Evolutionary conservation across 768 basidiomycete species (phyloP).

Genomic region (Leucosporidium scottii): DNA sequence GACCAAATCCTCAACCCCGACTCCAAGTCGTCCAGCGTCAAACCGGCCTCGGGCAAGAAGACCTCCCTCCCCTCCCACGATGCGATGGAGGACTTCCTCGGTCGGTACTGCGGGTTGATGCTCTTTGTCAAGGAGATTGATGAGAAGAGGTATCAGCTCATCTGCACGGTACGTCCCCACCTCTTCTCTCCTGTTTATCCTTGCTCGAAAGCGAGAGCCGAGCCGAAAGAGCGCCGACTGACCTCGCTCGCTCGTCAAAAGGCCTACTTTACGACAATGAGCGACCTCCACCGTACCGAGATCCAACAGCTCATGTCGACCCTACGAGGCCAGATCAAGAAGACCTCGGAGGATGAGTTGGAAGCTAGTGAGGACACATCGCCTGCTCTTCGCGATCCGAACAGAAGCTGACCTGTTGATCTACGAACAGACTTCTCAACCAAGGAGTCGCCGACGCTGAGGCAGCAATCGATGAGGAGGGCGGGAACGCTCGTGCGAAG

Average conservation of each 20-base stretch:
- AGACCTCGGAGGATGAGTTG: conserved; percentile 61
- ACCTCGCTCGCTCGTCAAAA: conserved; percentile 40
- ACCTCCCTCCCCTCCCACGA: conserved; percentile 51
- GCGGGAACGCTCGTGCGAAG: conserved; percentile 79
- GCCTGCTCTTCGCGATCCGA: not conserved
- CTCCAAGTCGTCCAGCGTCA: conserved; percentile 1
- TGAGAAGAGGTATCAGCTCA: conserved; percentile 71
- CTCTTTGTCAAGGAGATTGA: conserved; percentile 96
- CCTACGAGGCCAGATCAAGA: conserved; percentile 58
- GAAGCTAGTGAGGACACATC: conserved; percentile 54
- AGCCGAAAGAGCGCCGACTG: no score
- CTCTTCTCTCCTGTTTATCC: not conserved
- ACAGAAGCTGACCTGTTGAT: no score
- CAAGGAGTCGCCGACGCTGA: conserved; percentile 20
- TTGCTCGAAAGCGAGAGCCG: no score
- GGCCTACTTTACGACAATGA: conserved; percentile 84
- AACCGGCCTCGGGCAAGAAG: not conserved
- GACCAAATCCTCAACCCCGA: conserved; percentile 43
- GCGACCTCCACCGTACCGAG: conserved; percentile 72
- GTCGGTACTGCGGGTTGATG: conserved; percentile 79
- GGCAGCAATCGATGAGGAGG: conserved; percentile 54
- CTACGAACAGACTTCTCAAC: conserved; percentile 11
- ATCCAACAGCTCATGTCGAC: conserved; percentile 63
- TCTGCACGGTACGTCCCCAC: conserved; percentile 67
- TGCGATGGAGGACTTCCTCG: conserved; percentile 71